Evolutionary conservation across 1,284 basidiomycete genomes (phyloP), one percentile per base, ranked within the genome.

Genomic region (Cutaneotrichosporon curvatum): DNA sequence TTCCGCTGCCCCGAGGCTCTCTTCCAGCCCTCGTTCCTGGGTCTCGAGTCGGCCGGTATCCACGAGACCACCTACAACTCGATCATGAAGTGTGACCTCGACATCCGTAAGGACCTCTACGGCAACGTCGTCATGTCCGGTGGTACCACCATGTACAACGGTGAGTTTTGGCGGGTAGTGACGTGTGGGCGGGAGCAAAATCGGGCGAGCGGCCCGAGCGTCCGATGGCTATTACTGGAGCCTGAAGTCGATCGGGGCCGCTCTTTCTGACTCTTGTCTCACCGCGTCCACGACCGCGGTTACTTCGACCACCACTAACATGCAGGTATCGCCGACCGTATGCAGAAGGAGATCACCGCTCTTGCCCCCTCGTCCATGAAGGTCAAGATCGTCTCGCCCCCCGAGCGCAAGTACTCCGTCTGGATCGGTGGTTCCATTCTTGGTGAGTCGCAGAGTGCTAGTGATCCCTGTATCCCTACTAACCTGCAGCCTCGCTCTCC

Each of bases 341-440:
- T 96, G 89, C 89, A 92, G 78, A 94, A 92, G 79, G 92, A 96
- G 77, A 81, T 97, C 70, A 87, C 87, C 39, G 78, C 85, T 23
- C 79, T 96, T 52, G 80, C 87, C 47, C 91, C 92, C 35, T 72
- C 70, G 41, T 76, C 74, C 51, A 79, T 95, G 86, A 95, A 91
- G 83, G 85, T 94, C 78, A 92, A 55, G 53, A 47, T 55, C 30
- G 47, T 49, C 18, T 42, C 53, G 16, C 87, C 88, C 46, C 89
- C 88, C 37, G 89, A 92, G 77, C 78, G 89, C 32, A 47, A 47
- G 47, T 89, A 88, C 80, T 88, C 87, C 47, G 92, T 95, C 75
- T 97, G 92, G 92, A 97, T 97, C 68, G 92, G 94, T 81, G 92
- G 94, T 65, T 95, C 90, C 56, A 97, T 97, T 73, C 79, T 96